A percentile compares a stretch with the other conserved stretches of the same genome.
Evolutionary conservation across 257 asterid genomes (phyloP).

Genomic region (Solanum boliviense): DNA sequence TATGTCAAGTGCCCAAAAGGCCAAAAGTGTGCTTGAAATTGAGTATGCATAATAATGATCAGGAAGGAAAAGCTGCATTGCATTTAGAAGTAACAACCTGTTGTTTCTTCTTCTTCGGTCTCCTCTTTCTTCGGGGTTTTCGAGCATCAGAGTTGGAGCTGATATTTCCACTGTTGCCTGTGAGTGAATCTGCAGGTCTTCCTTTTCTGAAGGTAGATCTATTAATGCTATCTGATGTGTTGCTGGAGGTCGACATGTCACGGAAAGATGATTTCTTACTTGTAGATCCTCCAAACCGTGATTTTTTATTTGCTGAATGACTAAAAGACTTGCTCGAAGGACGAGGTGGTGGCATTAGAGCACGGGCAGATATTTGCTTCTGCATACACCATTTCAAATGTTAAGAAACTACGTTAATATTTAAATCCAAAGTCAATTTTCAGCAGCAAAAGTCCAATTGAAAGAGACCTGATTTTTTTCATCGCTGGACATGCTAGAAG

Average conservation of each 20-base stretch:
- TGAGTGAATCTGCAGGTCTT: conserved; percentile 40
- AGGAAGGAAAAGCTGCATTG: not conserved
- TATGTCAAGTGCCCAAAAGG: not conserved
- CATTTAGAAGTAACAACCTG: conserved; percentile 13
- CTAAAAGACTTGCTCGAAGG: conserved; percentile 49
- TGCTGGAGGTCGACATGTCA: conserved; percentile 61
- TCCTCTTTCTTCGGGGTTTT: conserved; percentile 80
- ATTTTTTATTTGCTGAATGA: conserved; percentile 22
- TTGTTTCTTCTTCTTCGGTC: conserved; percentile 94
- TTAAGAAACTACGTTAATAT: not conserved
- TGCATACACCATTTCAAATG: conserved; percentile 9
- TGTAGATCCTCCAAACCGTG: conserved; percentile 43
- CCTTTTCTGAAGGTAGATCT: conserved; percentile 35
- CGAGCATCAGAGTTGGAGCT: conserved; percentile 42
- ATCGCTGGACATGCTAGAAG: conserved; percentile 90
- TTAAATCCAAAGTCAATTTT: not conserved
- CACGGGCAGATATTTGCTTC: conserved; percentile 81
- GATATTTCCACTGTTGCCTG: conserved; percentile 49
- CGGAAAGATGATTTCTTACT: conserved; percentile 31
- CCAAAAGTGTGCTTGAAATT: not conserved
- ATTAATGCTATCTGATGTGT: conserved; percentile 53
- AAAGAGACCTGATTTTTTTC: conserved; percentile 70
- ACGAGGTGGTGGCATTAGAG: conserved; percentile 91
- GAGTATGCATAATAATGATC: not conserved
- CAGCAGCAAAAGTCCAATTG: not conserved